Conservation (phyloP, 1,284 basidiomycete species). For the Ustilago hordei region DNA sequence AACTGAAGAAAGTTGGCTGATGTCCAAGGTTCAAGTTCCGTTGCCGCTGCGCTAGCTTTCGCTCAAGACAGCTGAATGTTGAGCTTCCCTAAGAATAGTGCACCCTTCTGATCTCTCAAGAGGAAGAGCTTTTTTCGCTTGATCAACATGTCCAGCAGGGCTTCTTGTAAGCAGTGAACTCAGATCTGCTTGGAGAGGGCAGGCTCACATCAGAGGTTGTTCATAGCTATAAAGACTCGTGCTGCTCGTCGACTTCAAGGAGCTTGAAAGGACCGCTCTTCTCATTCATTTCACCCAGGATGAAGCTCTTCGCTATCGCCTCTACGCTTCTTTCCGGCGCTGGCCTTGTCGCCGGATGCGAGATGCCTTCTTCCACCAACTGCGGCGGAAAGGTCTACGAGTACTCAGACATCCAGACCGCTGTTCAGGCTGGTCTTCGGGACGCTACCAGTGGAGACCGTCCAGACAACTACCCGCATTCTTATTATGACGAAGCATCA, state of each 20-base stretch:
- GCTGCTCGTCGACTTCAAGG: too few species aligned
- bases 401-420: conserved; percentile 26
- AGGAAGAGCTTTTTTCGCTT: too few species aligned
- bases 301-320: conserved; percentile 35
- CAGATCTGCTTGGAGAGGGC: too few species aligned
- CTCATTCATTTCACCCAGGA: conserved; percentile 5
- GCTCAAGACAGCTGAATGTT: too few species aligned
- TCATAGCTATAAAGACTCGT: too few species aligned
- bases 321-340: conserved; percentile 17
- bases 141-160: too few species aligned
- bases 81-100: too few species aligned
- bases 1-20: not conserved
- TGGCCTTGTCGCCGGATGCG: conserved; percentile 19
- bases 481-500: conserved; percentile 26
- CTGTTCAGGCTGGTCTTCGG: conserved; percentile 20
- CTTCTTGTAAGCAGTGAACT: too few species aligned
- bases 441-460: conserved; percentile 7
- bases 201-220: too few species aligned
- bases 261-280: not conserved
- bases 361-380: conserved; percentile 12
- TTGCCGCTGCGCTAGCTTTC: too few species aligned
- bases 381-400: conserved; percentile 41
- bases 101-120: too few species aligned
- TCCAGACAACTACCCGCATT: conserved; percentile 34
- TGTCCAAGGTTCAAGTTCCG: too few species aligned